phyloP scores from a whole-genome alignment of 2,329 filamentous ascomycete species.

The Fusarium oligoseptatum region DNA sequence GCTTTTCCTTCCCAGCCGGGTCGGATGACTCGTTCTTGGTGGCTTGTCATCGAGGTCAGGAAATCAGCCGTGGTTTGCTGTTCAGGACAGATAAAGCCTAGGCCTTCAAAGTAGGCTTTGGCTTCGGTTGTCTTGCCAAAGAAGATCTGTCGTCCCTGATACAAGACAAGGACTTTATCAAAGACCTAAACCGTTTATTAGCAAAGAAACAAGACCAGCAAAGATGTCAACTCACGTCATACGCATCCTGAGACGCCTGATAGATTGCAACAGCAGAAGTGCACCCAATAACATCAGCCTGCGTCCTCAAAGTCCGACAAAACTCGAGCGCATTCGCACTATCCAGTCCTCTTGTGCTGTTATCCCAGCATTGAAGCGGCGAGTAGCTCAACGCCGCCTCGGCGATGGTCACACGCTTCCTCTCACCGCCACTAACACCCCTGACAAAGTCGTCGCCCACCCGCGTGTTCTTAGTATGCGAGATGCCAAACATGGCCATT shows the following conservation, averaged over 20 bases:
- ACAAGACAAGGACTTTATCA: constrained; percentile 76
- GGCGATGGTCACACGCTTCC: constrained; percentile 57
- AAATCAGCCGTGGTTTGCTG: constrained; percentile 79
- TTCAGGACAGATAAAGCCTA: constrained; percentile 69
- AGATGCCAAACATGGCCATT: constrained; percentile 79
- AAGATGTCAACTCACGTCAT: constrained; percentile 40
- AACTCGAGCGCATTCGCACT: constrained; percentile 76
- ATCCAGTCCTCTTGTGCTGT: constrained; percentile 74
- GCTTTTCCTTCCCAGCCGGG: constrained; percentile 50
- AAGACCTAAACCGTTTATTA: constrained; percentile 58
- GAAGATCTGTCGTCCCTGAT: constrained; percentile 76
- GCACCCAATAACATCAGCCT: constrained; percentile 70
- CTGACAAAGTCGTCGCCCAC: constrained; percentile 80
- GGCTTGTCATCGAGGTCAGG: constrained; percentile 66
- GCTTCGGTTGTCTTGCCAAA: constrained; percentile 46
- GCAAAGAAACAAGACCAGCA: accelerated
- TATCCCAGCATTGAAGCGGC: constrained; percentile 78
- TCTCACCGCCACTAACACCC: constrained; percentile 65
- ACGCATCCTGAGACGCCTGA: constrained; percentile 64
- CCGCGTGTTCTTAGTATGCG: constrained; percentile 75
- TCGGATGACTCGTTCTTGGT: constrained; percentile 51
- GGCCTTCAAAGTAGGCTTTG: constrained; percentile 45
- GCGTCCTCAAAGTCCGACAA: constrained; percentile 69
- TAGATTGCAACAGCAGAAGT: constrained; percentile 75
- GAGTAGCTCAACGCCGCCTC: constrained; percentile 51